A percentile compares a stretch with the other conserved stretches of the same genome.
Conservation (phyloP, 2,329 filamentous ascomycete genomes). For the Rhexocercosporidium sp. region DNA sequence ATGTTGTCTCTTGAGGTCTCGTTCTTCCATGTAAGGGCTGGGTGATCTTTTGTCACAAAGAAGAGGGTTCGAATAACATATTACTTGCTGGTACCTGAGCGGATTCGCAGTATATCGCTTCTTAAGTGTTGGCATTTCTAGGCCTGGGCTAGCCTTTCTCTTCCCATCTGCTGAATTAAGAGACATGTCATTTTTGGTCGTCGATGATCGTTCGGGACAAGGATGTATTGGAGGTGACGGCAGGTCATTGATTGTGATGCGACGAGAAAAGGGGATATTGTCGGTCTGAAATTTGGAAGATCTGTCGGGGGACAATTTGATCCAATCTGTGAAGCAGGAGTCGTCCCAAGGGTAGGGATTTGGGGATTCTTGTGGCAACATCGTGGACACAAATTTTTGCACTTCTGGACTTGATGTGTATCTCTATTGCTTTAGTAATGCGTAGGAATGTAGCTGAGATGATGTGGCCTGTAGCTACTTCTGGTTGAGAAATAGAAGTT, state of each 20-base stretch:
- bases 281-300: background rate
- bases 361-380: conserved; percentile 2
- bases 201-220: background rate
- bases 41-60: background rate
- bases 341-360: background rate
- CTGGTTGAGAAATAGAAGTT: background rate
- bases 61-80: background rate
- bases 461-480: background rate
- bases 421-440: conserved; percentile 1
- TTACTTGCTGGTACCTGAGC: background rate
- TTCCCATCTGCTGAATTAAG: background rate
- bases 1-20: background rate
- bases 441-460: conserved; percentile 4
- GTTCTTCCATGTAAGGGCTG: background rate
- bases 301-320: background rate
- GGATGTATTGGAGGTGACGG: background rate
- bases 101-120: background rate
- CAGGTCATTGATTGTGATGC: background rate
- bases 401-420: background rate
- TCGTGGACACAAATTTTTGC: background rate
- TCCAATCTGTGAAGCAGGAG: background rate
- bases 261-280: background rate
- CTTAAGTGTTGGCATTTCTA: background rate
- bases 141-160: background rate
- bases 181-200: background rate